Base-by-base conservation (phyloP, 2,329 filamentous ascomycete species). In the Calycina herbarum region DNA sequence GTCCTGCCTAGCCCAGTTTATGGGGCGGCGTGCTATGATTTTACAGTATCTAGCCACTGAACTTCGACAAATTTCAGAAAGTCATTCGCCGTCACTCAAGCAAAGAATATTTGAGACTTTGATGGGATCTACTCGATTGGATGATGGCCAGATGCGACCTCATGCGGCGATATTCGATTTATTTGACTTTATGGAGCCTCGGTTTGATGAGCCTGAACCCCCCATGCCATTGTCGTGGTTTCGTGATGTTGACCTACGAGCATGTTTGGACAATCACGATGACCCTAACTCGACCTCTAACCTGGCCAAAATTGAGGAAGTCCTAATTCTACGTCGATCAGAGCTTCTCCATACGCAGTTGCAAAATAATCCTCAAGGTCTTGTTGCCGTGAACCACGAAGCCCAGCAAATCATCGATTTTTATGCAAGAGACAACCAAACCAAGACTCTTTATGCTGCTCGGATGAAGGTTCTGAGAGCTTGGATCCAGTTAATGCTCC, bases 31-130 rank as follows among this genome's bases (percentile, higher is more conserved):
- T 64, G 88, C 91, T 61, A 86, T 92, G 72, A 85, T 92, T 48
- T 86, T 96, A 68, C 92, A 96, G 73, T 98, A 97, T 74, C 87
- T 93, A 40, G 89, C 91, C 15, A 88, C 91, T 67, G 94, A 98
- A 76, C 85, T 99, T 45, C 92, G 93, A 72, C 86, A 89, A 66
- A 88, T 93, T 42, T 86, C 90, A 0, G 89, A 90, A 68, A 84
- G 87, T 66, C 85, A 88, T 59, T 87, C 90, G 69, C 89, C 91
- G 2, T 88, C 88, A 35, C 80, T 91, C 62, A 91, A 92, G 75
- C 81, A 88, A 64, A 83, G 88, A 6, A 86, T 91, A 4, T 86
- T 89, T 58, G 86, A 88, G 66, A 86, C 92, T 0, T 81, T 98
- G n/a, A 86, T 94, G 56, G 95, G 95, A 5, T 88, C 90, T 54